Conservation (phyloP, 257 asterid species). For the Rehmannia glutinosa region DNA sequence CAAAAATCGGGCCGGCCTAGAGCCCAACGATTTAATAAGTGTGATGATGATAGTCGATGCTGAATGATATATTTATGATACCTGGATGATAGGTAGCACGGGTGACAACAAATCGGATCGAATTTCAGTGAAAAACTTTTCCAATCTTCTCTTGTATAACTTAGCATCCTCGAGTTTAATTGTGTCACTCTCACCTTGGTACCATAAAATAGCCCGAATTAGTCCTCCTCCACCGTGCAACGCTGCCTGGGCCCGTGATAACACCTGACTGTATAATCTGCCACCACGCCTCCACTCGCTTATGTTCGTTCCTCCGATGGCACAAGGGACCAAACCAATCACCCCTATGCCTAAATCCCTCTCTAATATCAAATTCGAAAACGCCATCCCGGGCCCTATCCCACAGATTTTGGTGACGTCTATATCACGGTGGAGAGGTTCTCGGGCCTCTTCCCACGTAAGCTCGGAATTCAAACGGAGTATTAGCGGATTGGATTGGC, state of each 20-base stretch:
- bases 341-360: constrained; percentile 40
- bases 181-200: constrained; percentile 73
- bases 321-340: constrained; percentile 77
- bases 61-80: neutral
- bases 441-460: constrained; percentile 58
- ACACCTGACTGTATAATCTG: constrained; percentile 34
- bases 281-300: constrained; percentile 58
- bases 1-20: too few relatives aligned
- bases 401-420: constrained; percentile 57
- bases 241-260: constrained; percentile 46
- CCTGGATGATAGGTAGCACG: constrained; percentile 37
- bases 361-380: constrained; percentile 34
- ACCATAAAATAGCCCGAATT: constrained; percentile 56
- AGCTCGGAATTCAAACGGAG: constrained; percentile 41
- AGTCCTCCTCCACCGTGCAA: constrained; percentile 36
- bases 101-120: constrained; percentile 39
- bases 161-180: constrained; percentile 26
- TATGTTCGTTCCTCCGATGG: constrained; percentile 62
- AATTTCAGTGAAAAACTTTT: constrained; percentile 33
- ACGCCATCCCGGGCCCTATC: constrained; percentile 85
- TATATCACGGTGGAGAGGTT: constrained; percentile 79
- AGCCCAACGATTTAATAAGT: too few relatives aligned
- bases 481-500: constrained; percentile 29
- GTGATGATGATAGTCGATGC: too few relatives aligned
- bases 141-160: constrained; percentile 33